phyloP scores from a whole-genome alignment of 352 stramenopile species.

The Globisporangium alternatum region DNA sequence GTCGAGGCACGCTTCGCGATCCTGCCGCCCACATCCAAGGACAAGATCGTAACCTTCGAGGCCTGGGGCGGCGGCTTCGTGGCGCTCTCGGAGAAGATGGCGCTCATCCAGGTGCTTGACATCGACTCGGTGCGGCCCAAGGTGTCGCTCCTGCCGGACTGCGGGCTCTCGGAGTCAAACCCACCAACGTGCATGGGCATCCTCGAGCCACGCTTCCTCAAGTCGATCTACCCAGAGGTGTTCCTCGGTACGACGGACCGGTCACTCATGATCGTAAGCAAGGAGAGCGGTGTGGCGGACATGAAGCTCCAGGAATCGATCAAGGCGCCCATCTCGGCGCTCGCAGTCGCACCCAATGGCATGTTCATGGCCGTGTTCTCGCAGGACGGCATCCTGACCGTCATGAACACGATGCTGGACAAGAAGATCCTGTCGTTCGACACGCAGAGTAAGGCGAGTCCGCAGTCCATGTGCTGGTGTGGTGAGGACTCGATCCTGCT shows the following conservation, averaged over 20 bases:
- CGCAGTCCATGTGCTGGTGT: slow-evolving; percentile 83
- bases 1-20: slow-evolving; percentile 73
- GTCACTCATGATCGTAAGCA: slow-evolving; percentile 86
- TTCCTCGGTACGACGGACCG: slow-evolving; percentile 91
- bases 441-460: slow-evolving; percentile 78
- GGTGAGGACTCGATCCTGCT: slow-evolving; percentile 23
- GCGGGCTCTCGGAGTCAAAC: slow-evolving; percentile 65
- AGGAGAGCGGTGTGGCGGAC: slow-evolving; percentile 59
- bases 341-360: slow-evolving; percentile 93
- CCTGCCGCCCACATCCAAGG: slow-evolving; percentile 54
- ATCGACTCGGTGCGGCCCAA: slow-evolving; percentile 78
- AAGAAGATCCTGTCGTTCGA: slow-evolving; percentile 91
- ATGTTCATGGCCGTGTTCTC: slow-evolving; percentile 96
- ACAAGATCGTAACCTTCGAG: slow-evolving; percentile 79
- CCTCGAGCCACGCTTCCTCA: slow-evolving; percentile 89
- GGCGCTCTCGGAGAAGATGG: slow-evolving; percentile 79
- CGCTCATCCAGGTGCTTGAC: slow-evolving; percentile 76
- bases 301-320: slow-evolving; percentile 86
- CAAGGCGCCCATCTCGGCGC: slow-evolving; percentile 88
- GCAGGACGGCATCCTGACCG: slow-evolving; percentile 91
- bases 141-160: slow-evolving; percentile 70
- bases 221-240: slow-evolving; percentile 90
- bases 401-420: slow-evolving; percentile 96
- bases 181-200: slow-evolving; percentile 90
- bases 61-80: slow-evolving; percentile 73